A percentile compares a stretch with the other conserved stretches of the same genome.
Conservation (phyloP, 164 flowering plant genomes). For the Tetracentron sinense region DNA sequence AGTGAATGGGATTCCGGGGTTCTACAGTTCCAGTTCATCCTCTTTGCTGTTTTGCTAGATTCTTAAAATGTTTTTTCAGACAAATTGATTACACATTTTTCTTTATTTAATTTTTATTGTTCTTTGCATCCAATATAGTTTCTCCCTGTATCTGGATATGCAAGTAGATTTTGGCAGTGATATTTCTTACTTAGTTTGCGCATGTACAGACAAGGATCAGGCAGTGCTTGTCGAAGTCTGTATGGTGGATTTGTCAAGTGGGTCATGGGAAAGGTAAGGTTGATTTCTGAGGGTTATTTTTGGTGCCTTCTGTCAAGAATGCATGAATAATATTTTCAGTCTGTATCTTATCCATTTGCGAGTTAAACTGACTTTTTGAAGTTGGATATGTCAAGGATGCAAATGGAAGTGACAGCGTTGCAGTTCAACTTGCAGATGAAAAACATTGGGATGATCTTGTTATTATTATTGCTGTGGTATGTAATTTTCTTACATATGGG, state of each 20-base stretch:
- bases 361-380: no score
- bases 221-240: slow-evolving; percentile 94
- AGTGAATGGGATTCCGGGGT: no score
- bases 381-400: slow-evolving; percentile 41
- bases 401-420: no score
- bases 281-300: slow-evolving; percentile 12
- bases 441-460: slow-evolving; percentile 97
- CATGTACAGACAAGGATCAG: no score
- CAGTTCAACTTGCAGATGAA: slow-evolving; percentile 81
- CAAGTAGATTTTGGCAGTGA: neutral
- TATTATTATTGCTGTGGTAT: slow-evolving; percentile 93
- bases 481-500: slow-evolving; percentile 15
- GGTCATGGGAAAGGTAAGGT: slow-evolving; percentile 83
- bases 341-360: neutral
- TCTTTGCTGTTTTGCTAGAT: no score
- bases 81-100: no score
- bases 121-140: neutral
- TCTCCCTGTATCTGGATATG: slow-evolving; percentile 2
- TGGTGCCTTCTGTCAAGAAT: neutral
- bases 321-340: neutral
- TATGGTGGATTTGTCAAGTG: no score
- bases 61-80: no score
- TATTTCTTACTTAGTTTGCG: slow-evolving; percentile 78
- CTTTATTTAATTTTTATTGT: no score
- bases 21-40: no score